These are phyloP conservation scores for Meyerozyma guilliermondii DNA, from an alignment of 1,139 yeast species.

Conservation along the genomic window DNA sequence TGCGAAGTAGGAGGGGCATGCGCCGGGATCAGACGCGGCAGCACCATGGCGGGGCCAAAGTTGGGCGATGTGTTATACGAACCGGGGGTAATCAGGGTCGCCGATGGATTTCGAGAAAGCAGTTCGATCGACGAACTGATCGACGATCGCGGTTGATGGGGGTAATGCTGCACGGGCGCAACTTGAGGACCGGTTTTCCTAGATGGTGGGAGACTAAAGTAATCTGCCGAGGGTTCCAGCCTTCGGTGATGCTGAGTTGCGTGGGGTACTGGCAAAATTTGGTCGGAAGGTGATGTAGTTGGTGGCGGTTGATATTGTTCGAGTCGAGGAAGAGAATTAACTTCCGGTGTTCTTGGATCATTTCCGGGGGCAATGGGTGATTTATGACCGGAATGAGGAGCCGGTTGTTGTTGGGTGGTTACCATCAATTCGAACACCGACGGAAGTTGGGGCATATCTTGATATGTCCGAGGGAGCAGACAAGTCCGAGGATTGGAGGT, in stretches of 20 bases:
- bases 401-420: constrained; percentile 8
- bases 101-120: constrained; percentile 1
- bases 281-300: neutral
- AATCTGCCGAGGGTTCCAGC: constrained; percentile 2
- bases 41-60: neutral
- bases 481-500: neutral
- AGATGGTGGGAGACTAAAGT: neutral
- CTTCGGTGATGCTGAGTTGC: neutral
- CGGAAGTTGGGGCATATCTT: constrained; percentile 29
- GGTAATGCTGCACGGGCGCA: neutral
- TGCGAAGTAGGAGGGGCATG: too few relatives aligned
- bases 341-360: neutral
- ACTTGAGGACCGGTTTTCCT: neutral
- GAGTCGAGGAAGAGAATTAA: neutral
- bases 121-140: constrained; percentile 2
- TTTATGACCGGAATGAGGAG: constrained; percentile 3
- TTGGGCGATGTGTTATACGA: neutral
- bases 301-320: neutral
- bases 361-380: neutral
- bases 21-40: constrained; percentile 1
- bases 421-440: constrained; percentile 32
- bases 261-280: neutral
- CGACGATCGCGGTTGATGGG: neutral
- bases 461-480: neutral
- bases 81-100: neutral